Evolutionary conservation across 352 stramenopile species (phyloP).

Genomic region (Globisporangium abappressorium): DNA sequence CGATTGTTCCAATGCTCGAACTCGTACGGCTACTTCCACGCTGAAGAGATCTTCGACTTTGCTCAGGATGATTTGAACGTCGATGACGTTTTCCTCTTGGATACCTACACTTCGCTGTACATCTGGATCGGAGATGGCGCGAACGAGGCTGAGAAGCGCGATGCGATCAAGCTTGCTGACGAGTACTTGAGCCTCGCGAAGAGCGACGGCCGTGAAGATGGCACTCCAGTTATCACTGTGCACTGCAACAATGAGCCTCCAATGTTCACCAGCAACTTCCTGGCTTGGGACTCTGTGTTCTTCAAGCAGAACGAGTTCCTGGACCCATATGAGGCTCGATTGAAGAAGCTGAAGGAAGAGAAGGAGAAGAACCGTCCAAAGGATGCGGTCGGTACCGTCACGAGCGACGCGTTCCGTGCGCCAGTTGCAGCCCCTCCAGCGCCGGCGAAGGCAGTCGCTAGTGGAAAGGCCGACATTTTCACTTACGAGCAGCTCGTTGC

Average conservation of each 20-base stretch:
- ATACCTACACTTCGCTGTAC: conserved; percentile 89
- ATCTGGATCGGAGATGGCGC: conserved; percentile 86
- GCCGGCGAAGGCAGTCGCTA: conserved; percentile 9
- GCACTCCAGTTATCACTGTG: conserved; percentile 81
- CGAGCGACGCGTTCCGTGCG: conserved; percentile 39
- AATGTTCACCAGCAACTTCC: conserved; percentile 91
- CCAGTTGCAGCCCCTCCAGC: conserved; percentile 14
- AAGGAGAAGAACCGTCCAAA: conserved; percentile 71
- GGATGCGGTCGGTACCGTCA: conserved; percentile 51
- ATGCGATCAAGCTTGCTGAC: conserved; percentile 55
- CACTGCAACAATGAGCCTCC: conserved; percentile 79
- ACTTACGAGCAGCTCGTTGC: conserved; percentile 64
- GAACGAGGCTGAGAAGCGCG: conserved; percentile 74
- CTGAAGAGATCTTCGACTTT: conserved; percentile 86
- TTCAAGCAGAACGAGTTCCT: conserved; percentile 86
- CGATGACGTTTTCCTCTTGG: conserved; percentile 90
- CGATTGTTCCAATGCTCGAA: conserved; percentile 91
- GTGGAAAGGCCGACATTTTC: conserved; percentile 37
- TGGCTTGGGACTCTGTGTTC: conserved; percentile 82
- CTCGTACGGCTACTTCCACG: conserved; percentile 82
- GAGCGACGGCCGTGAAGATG: conserved; percentile 78
- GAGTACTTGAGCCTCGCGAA: conserved; percentile 72
- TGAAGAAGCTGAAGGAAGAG: conserved; percentile 75
- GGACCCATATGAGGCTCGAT: conserved; percentile 86
- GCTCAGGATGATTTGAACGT: conserved; percentile 90